Evolutionary conservation across 495 filamentous ascomycete genomes (phyloP), one percentile per base, ranked within the genome.

Genomic region (Alectoria sarmentosa): DNA sequence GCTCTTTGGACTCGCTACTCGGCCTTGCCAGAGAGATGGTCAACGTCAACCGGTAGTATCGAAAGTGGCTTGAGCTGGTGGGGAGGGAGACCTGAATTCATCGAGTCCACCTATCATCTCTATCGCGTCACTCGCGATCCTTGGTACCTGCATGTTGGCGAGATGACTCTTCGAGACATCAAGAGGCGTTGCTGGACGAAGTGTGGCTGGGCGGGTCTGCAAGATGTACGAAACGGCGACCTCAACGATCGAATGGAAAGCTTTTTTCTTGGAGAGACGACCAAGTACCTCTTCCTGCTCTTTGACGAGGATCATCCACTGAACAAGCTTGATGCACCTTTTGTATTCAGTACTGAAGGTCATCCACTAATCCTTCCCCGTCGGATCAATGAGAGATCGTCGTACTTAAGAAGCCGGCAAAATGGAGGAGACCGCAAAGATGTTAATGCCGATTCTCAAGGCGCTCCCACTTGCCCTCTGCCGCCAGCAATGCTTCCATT

Each of bases 171-270:
- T 64, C 83, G 88, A 48, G 94, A 98, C 72, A 87, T 98, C 67
- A 88, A 89, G 66, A 79, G 90, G 54, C 83, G 95, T 49, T 98
- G 94, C 74, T 96, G 91, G 90, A 92, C 91, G 3, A 84, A 85
- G 60, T 98, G 94, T 71, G 94, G 94, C 59, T 98, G 91, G 92
- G 89, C 94, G 8, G 93, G 93, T 0, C 80, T 98, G n/a, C 89
- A 96, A 69, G 90, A 98, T 75, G 94, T 98, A 14, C 79, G 88
- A 38, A 91, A 83, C 49, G 95, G 93, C 0, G 90, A 97, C 73
- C 86, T 88, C 72, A 92, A 83, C 70, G 94, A 98, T 71, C 88
- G 94, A 23, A 98, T 98, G 94, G 94, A 98, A 77, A 98, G 94
- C 74, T 98, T 98, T 79, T 98, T 96, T 73, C 80, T 98, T 2